Evolutionary conservation across 352 stramenopile species (phyloP).

Genomic region (Phytopythium sindhum): DNA sequence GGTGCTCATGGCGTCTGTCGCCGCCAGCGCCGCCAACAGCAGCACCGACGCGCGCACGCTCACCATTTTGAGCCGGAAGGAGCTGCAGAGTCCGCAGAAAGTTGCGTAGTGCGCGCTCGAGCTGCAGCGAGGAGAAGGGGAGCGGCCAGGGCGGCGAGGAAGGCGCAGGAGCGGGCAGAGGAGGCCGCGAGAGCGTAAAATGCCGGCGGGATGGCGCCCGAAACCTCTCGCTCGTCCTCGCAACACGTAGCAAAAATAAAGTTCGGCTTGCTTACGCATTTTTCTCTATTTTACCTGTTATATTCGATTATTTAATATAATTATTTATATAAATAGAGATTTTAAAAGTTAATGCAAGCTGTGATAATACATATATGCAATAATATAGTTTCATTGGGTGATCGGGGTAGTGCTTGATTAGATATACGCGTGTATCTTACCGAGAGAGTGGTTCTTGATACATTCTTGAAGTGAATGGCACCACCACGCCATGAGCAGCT

Average conservation of each 20-base stretch:
- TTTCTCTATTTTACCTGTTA: not conserved
- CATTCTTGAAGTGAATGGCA: not conserved
- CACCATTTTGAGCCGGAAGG: not conserved
- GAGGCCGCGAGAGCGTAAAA: not conserved
- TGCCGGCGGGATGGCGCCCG: not conserved
- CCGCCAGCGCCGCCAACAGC: slow-evolving; percentile 8
- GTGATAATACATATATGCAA: not conserved
- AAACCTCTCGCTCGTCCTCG: slow-evolving; percentile 4
- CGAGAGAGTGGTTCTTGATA: not conserved
- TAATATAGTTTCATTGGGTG: not conserved
- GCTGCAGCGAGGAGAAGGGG: not conserved
- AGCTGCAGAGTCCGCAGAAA: not conserved
- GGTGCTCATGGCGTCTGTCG: slow-evolving; percentile 1
- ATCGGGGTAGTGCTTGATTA: not conserved
- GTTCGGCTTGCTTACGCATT: not conserved
- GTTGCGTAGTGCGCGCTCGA: not conserved
- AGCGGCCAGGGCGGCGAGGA: slow-evolving; percentile 1
- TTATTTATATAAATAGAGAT: too few relatives aligned
- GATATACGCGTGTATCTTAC: not conserved
- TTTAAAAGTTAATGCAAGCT: too few relatives aligned
- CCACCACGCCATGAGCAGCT: too few relatives aligned
- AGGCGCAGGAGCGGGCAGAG: not conserved
- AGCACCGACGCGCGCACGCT: slow-evolving; percentile 10
- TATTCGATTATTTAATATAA: too few relatives aligned
- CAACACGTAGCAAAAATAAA: not conserved